phyloP scores from a whole-genome alignment of 352 stramenopile genomes.

The Hyaloperonospora brassicae region DNA sequence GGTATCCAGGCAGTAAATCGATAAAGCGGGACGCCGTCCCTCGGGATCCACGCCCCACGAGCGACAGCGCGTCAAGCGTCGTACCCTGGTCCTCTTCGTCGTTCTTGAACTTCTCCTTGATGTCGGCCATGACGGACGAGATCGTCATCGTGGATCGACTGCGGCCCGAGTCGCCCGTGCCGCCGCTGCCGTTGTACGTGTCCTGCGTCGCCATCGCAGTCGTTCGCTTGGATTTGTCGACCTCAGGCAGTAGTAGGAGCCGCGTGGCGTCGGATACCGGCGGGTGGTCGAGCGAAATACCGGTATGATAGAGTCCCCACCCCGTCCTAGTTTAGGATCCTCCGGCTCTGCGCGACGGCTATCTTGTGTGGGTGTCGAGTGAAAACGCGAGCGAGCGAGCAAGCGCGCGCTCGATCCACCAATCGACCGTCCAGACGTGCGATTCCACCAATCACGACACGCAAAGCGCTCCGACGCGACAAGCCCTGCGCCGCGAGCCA shows the following conservation, averaged over 20 bases:
- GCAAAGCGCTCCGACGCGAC: slow-evolving; percentile 20
- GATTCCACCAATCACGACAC: slow-evolving; percentile 23
- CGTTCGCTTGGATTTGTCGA: slow-evolving; percentile 29
- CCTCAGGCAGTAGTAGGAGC: slow-evolving; percentile 14
- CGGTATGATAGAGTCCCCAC: slow-evolving; percentile 1
- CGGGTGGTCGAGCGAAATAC: not conserved
- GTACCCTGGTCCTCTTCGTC: slow-evolving; percentile 91
- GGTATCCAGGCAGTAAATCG: not conserved
- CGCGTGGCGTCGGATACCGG: slow-evolving; percentile 17
- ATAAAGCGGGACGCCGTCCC: not conserved
- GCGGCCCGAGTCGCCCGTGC: slow-evolving; percentile 29
- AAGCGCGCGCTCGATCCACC: not conserved
- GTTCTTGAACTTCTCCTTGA: slow-evolving; percentile 99
- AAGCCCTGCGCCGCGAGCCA: slow-evolving; percentile 13
- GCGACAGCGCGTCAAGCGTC: slow-evolving; percentile 7
- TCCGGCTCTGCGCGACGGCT: not conserved
- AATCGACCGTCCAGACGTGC: slow-evolving; percentile 2
- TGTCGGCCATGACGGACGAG: slow-evolving; percentile 89
- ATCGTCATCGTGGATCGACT: slow-evolving; percentile 38
- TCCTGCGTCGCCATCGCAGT: slow-evolving; percentile 56
- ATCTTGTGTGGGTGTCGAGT: not conserved
- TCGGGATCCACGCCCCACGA: not conserved
- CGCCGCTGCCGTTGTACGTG: slow-evolving; percentile 32
- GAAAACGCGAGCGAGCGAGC: not conserved
- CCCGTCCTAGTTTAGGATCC: not conserved